These are phyloP conservation scores for Aureobasidium sp. DNA, from an alignment of 2,329 filamentous ascomycete species.

Conservation along the genomic window DNA sequence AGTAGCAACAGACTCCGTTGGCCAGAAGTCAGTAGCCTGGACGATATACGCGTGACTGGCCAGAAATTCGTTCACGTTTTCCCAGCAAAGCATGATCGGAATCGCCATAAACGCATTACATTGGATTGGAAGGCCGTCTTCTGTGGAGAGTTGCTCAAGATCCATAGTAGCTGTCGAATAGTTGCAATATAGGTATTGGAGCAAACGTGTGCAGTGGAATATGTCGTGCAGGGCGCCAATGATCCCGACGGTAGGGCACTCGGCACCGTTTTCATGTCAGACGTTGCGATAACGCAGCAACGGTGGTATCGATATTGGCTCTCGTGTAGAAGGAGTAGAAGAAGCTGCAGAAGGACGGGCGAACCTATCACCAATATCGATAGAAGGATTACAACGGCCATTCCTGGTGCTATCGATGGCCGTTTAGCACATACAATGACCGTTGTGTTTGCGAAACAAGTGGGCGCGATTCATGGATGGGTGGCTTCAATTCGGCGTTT, in stretches of 20 bases:
- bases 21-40: background rate
- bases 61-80: background rate
- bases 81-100: background rate
- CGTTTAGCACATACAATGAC: slow-evolving; percentile 4
- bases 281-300: slow-evolving; percentile 9
- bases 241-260: background rate
- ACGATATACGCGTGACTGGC: background rate
- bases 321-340: background rate
- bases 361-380: slow-evolving; percentile 9
- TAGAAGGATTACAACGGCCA: slow-evolving; percentile 8
- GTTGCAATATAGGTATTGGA: slow-evolving; percentile 7
- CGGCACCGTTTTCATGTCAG: slow-evolving; percentile 4
- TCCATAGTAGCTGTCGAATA: background rate
- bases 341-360: background rate
- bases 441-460: slow-evolving; percentile 5
- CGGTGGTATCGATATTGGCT: slow-evolving; percentile 12
- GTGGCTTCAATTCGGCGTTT: slow-evolving; percentile 5
- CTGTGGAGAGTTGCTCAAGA: background rate
- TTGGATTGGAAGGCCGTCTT: background rate
- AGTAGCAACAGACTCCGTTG: background rate
- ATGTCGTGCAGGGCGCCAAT: background rate
- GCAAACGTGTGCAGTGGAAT: slow-evolving; percentile 4
- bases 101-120: background rate
- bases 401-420: slow-evolving; percentile 9
- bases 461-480: background rate